phyloP scores from a whole-genome alignment of 176 grass and related monocot genomes.

The Avena insularis region DNA sequence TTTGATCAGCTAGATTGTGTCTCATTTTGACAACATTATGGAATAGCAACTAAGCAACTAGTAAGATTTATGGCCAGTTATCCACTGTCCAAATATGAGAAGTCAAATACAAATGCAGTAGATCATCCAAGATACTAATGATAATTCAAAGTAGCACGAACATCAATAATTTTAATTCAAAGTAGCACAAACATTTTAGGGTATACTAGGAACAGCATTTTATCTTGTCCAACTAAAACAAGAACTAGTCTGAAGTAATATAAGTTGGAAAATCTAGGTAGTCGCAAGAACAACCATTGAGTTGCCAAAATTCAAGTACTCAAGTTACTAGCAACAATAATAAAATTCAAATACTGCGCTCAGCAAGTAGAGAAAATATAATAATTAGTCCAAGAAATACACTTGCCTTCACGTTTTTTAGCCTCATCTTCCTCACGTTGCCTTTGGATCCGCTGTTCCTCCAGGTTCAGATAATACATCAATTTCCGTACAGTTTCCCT shows the following conservation, averaged over 20 bases:
- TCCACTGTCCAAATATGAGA: neutral
- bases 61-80: neutral
- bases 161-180: neutral
- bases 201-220: neutral
- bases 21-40: neutral
- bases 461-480: slow-evolving; percentile 74
- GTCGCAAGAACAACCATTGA: neutral
- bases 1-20: neutral
- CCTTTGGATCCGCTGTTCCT: slow-evolving; percentile 69
- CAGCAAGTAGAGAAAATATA: neutral
- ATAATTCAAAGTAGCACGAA: neutral
- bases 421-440: slow-evolving; percentile 81
- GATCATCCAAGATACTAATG: neutral
- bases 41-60: neutral
- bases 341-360: neutral
- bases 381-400: slow-evolving; percentile 14
- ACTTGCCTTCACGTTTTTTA: slow-evolving; percentile 76
- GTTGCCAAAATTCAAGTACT: neutral
- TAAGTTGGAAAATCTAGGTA: neutral
- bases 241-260: neutral
- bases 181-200: neutral
- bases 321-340: neutral
- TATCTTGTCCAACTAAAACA: neutral
- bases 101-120: neutral
- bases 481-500: slow-evolving; percentile 83